Conservation (phyloP, 2,329 filamentous ascomycete genomes). For the Microcyclospora pomicola region DNA sequence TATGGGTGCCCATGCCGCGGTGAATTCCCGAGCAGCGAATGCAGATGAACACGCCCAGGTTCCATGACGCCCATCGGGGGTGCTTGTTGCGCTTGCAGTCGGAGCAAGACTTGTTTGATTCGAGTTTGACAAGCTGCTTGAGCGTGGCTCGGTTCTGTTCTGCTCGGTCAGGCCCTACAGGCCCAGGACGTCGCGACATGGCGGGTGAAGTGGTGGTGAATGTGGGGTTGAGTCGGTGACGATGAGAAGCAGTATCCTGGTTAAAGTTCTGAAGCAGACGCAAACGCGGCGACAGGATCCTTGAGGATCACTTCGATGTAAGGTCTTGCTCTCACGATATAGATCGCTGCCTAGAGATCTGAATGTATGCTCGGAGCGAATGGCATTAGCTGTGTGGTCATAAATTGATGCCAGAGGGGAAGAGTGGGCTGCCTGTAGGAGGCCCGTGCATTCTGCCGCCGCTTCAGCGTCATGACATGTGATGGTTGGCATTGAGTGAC, state of each 20-base stretch:
- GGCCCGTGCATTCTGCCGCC: no score
- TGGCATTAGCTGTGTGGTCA: no score
- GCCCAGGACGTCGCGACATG: slow-evolving; percentile 73
- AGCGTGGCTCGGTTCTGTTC: slow-evolving; percentile 89
- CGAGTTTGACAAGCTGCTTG: slow-evolving; percentile 87
- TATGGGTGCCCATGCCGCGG: slow-evolving; percentile 96
- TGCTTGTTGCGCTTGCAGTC: slow-evolving; percentile 99
- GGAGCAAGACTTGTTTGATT: slow-evolving; percentile 90
- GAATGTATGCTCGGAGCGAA: no score
- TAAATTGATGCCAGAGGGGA: no score
- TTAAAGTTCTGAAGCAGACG: background rate
- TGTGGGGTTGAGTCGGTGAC: slow-evolving; percentile 7
- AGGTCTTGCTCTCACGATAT: no score
- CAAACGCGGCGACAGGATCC: background rate
- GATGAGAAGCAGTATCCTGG: slow-evolving; percentile 2
- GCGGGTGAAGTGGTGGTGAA: slow-evolving; percentile 1
- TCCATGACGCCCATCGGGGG: slow-evolving; percentile 98
- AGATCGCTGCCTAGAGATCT: no score
- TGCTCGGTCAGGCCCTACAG: slow-evolving; percentile 63
- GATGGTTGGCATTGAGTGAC: no score
- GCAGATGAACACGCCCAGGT: slow-evolving; percentile 91
- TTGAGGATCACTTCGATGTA: no score
- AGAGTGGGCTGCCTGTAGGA: no score
- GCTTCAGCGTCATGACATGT: no score
- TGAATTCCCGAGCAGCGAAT: slow-evolving; percentile 96